Evolutionary conservation across 176 grass and related monocot genomes (phyloP), one percentile per base, ranked within the genome.

Genomic region (Oryza rufipogon): DNA sequence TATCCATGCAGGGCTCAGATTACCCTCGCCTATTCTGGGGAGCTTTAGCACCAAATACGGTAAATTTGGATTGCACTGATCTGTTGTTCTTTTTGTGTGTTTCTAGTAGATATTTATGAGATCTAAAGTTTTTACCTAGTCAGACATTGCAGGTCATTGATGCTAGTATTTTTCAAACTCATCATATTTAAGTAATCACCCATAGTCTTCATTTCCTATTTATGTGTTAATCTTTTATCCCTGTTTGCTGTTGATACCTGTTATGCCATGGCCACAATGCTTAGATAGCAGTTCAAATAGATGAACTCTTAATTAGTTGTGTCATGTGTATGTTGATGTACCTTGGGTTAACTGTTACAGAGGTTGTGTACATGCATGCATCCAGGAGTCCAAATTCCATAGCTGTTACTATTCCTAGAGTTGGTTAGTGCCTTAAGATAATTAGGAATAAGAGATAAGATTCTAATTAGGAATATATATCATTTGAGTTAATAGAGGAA

Each of bases 21-120:
- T 84, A 90, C 90, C 95, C 95, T 61, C 91, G 92, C 30, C 67
- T 98, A 63, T 98, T 90, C 49, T 92, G 92, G 86, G 95, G 95
- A 66, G 92, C 90, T 84, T 97, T 97, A 42, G 39, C 74, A 75
- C 92, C 95, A 91, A 93, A 91, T 84, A 98, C 89, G 41, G 95
- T 98, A 91, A 82, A 88, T 56, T 84, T 87, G 44, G n/a, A 42
- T 78, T 26, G 61, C 47, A 85, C 48, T 54, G 7, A 72, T 74
- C 45, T 68, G 70, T 54, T 7, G 2, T 32, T 32, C 42, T 17
- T 74, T 9, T 4, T 41, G 1, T 64, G 67, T 45, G 56, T 22
- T 78, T 90, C 45, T 78, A 78, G 34, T 67, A 38, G 67, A 86
- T 73, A 78, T 71, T 10, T 16, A 78, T 66, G 13, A 23, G 34